These are phyloP conservation scores for Metarhizium brunneum DNA, from an alignment of 2,329 filamentous ascomycete genomes.

Conservation along the genomic window DNA sequence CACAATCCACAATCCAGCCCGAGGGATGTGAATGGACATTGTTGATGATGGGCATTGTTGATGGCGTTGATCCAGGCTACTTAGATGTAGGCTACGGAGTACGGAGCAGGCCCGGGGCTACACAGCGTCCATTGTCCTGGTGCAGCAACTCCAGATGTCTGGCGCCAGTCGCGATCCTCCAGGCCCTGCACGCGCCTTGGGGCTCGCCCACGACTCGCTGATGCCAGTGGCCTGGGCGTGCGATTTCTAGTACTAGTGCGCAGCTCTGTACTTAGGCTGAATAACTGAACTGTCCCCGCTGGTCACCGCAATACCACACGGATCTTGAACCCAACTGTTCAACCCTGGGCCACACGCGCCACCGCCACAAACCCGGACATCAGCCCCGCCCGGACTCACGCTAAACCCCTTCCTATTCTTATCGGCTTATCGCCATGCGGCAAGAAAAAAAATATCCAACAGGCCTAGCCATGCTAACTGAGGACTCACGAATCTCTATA, in stretches of 20 bases:
- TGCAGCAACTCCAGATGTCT: neutral
- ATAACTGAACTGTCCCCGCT: neutral
- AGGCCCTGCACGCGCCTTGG: neutral
- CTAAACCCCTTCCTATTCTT: slow-evolving; percentile 11
- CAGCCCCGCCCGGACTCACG: neutral
- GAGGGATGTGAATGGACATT: neutral
- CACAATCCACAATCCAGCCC: neutral
- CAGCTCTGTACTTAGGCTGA: too few relatives aligned
- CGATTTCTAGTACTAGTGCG: too few relatives aligned
- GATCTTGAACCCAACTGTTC: too few relatives aligned
- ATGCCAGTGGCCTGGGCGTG: neutral
- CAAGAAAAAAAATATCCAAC: slow-evolving; percentile 5
- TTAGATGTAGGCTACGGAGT: too few relatives aligned
- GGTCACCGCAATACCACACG: too few relatives aligned
- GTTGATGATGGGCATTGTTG: neutral
- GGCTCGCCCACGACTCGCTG: neutral
- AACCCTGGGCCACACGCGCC: neutral
- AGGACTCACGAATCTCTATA: slow-evolving; percentile 10
- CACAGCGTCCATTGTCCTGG: neutral
- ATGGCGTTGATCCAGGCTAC: too few relatives aligned
- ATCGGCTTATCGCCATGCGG: slow-evolving; percentile 20
- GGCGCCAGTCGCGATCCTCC: neutral
- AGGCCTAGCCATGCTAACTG: neutral
- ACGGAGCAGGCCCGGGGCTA: too few relatives aligned
- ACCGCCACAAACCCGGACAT: neutral